Conservation (phyloP, 1,139 yeast genomes). For the Trichomonascaceae sp. region DNA sequence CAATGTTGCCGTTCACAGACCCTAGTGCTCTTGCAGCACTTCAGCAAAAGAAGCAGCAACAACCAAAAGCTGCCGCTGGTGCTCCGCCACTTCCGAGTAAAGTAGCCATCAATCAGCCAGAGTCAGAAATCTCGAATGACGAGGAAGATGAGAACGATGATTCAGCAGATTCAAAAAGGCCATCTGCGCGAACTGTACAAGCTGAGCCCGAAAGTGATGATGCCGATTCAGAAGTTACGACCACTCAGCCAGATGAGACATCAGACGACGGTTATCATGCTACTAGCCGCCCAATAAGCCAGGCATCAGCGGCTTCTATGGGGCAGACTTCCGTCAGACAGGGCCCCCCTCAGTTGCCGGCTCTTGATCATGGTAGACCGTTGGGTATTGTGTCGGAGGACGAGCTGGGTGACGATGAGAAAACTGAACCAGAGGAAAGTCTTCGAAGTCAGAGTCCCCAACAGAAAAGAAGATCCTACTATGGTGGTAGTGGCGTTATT, state of each 20-base stretch:
- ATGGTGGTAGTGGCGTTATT: conserved; percentile 25
- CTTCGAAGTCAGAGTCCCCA: conserved; percentile 10
- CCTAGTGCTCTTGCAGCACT: conserved; percentile 30
- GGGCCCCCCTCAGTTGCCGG: conserved; percentile 1
- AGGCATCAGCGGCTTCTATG: conserved; percentile 2
- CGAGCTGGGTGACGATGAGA: conserved; percentile 32
- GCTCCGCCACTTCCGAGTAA: not conserved
- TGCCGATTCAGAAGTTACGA: conserved; percentile 8
- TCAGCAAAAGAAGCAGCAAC: conserved; percentile 21
- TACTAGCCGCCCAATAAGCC: conserved; percentile 7
- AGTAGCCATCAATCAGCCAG: conserved; percentile 1
- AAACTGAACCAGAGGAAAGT: conserved; percentile 30
- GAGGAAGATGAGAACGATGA: conserved; percentile 10
- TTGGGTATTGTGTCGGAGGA: conserved; percentile 15
- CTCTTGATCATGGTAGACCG: not conserved
- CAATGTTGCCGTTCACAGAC: conserved; percentile 47
- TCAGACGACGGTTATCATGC: conserved; percentile 5
- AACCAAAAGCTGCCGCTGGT: not conserved
- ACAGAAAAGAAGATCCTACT: conserved; percentile 19
- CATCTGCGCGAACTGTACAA: not conserved
- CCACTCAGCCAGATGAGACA: conserved; percentile 6
- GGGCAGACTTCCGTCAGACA: not conserved
- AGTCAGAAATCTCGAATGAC: conserved; percentile 4
- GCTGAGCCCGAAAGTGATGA: conserved; percentile 4
- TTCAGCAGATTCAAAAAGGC: conserved; percentile 7